Conservation (phyloP, 306 rosid species). For the Spatholobus suberectus region DNA sequence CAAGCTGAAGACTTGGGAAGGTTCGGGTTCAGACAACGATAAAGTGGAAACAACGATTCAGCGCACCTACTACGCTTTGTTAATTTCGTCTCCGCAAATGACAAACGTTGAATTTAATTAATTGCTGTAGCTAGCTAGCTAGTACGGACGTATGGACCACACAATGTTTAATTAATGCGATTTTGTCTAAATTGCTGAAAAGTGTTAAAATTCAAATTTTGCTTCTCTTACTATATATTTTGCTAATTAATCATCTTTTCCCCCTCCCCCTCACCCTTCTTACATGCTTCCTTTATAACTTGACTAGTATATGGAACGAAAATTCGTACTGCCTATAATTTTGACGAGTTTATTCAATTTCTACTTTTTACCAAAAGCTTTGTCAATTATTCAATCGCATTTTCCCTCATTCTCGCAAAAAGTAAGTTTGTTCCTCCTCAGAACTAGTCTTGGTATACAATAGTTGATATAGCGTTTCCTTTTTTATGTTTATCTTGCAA, state of each 20-base stretch:
- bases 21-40: background rate
- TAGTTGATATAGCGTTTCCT: background rate
- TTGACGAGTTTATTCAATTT: slow-evolving; percentile 37
- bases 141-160: background rate
- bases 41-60: background rate
- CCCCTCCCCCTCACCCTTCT: slow-evolving; percentile 7
- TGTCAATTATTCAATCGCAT: slow-evolving; percentile 33
- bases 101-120: slow-evolving; percentile 1
- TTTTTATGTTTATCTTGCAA: background rate
- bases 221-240: background rate
- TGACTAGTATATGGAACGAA: slow-evolving; percentile 30
- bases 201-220: slow-evolving; percentile 30
- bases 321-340: slow-evolving; percentile 23
- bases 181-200: background rate
- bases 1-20: background rate
- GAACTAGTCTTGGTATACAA: background rate
- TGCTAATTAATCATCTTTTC: background rate
- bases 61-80: background rate
- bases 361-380: slow-evolving; percentile 19
- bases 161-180: background rate
- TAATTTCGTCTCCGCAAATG: background rate
- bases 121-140: background rate
- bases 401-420: background rate
- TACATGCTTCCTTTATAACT: slow-evolving; percentile 30
- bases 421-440: slow-evolving; percentile 9